A percentile compares a stretch with the other conserved stretches of the same genome.
These are phyloP conservation scores for Fusarium udum DNA, from an alignment of 2,329 filamentous ascomycete species.

Conservation along the genomic window DNA sequence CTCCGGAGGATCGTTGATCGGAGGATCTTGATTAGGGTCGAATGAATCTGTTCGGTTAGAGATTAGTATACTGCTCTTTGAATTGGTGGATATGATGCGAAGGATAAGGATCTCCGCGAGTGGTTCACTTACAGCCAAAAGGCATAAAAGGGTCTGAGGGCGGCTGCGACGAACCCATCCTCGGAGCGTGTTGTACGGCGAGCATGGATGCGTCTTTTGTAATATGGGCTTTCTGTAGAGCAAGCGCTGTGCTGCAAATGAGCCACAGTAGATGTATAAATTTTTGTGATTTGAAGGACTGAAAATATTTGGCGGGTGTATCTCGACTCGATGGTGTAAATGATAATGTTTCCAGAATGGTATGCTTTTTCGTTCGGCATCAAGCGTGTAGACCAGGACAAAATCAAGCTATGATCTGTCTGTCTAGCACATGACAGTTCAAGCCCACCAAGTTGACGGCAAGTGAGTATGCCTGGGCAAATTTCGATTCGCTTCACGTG, in stretches of 20 bases:
- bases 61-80: constrained; percentile 38
- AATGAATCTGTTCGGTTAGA: constrained; percentile 54
- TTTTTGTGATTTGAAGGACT: neutral
- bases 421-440: constrained; percentile 7
- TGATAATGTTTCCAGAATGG: neutral
- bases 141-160: constrained; percentile 63
- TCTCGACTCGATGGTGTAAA: neutral
- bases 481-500: neutral
- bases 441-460: neutral
- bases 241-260: constrained; percentile 2
- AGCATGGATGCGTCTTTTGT: constrained; percentile 63
- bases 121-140: constrained; percentile 71
- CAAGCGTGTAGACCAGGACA: constrained; percentile 2
- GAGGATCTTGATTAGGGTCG: constrained; percentile 56
- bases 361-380: constrained; percentile 5
- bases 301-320: neutral
- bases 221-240: constrained; percentile 15
- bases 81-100: neutral
- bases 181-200: constrained; percentile 61
- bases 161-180: constrained; percentile 68
- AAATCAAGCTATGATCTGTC: neutral
- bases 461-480: neutral
- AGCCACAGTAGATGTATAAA: constrained; percentile 2
- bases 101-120: neutral
- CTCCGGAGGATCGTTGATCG: constrained; percentile 65